Conservation (phyloP, 2,329 filamentous ascomycete genomes). For the Beauveria bassiana region DNA sequence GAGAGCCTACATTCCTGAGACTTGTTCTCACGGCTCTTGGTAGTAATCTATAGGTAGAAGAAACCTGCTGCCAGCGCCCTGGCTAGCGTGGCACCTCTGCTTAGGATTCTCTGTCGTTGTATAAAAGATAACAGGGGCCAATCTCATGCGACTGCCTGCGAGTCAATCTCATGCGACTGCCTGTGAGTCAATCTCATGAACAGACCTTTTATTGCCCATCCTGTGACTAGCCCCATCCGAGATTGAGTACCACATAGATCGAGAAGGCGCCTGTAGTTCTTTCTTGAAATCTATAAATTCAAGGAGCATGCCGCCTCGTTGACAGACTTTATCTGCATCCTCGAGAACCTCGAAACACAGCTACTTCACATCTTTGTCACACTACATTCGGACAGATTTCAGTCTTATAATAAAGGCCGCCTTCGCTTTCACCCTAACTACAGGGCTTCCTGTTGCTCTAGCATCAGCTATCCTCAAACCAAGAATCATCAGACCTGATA, state of each 20-base stretch:
- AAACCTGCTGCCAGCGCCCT: neutral
- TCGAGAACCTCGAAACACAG: neutral
- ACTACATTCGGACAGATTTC: neutral
- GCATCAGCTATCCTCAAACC: neutral
- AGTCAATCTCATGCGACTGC: neutral
- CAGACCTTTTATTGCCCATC: neutral
- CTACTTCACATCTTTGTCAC: neutral
- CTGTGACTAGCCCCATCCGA: neutral
- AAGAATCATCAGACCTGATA: neutral
- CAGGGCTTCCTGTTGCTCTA: neutral
- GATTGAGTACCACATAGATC: neutral
- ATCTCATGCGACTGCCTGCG: neutral
- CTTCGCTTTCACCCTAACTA: neutral
- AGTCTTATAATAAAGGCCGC: neutral
- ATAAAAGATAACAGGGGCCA: too few species aligned
- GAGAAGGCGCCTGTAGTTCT: neutral
- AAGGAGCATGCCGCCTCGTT: neutral
- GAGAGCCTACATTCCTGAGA: neutral
- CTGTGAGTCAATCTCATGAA: neutral
- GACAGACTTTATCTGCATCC: neutral
- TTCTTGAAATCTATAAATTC: neutral
- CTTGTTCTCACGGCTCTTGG: neutral
- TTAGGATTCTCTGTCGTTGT: neutral
- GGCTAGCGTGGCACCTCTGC: neutral
- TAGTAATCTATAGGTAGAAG: neutral